Conservation (phyloP, 495 filamentous ascomycete genomes). For the Lindgomyces ingoldianus region DNA sequence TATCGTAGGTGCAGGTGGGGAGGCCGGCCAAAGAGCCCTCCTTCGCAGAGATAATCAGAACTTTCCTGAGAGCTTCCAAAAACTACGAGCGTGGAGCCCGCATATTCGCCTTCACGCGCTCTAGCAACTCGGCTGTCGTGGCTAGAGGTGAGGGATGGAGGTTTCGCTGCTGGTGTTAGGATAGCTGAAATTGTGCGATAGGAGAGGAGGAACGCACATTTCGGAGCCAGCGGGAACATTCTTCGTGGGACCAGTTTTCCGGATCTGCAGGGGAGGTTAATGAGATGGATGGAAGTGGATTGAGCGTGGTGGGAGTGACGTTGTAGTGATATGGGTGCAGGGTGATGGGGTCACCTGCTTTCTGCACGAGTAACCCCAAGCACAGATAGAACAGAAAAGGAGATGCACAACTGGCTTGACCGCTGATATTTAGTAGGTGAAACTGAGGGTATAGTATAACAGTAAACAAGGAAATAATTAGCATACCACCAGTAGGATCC, state of each 20-base stretch:
- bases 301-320: not conserved
- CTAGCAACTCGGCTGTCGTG: conserved; percentile 73
- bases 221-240: conserved; percentile 69
- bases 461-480: not conserved
- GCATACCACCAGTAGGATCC: conserved; percentile 74
- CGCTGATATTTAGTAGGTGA: no score
- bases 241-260: conserved; percentile 46
- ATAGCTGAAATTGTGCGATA: not conserved
- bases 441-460: not conserved
- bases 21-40: no score
- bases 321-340: not conserved
- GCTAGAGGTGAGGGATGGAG: conserved; percentile 66
- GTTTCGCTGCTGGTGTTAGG: conserved; percentile 58
- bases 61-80: no score
- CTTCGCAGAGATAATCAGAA: no score
- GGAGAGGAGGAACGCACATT: conserved; percentile 57
- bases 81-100: conserved; percentile 37
- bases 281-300: not conserved
- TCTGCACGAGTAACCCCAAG: not conserved
- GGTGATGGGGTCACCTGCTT: not conserved
- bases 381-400: not conserved
- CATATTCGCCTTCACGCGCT: conserved; percentile 79
- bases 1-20: no score
- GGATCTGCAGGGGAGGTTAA: conserved; percentile 46
- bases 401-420: not conserved